A percentile compares a stretch with the other conserved stretches of the same genome.
These are phyloP conservation scores for Pyrenula aspistea DNA, from an alignment of 495 filamentous ascomycete genomes.

Conservation along the genomic window DNA sequence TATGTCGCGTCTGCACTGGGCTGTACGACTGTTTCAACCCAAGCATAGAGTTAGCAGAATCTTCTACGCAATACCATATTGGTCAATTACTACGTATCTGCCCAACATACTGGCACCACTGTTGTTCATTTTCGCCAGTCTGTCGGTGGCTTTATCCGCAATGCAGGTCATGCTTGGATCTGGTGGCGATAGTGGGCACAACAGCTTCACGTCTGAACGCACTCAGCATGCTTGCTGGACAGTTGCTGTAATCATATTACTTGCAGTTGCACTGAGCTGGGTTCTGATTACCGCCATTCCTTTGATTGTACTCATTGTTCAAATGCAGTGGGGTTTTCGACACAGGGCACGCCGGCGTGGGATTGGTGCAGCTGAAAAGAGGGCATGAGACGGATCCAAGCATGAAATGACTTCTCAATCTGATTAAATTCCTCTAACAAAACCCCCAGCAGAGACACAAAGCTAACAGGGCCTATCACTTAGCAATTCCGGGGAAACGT, in stretches of 20 bases:
- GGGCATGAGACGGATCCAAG: neutral
- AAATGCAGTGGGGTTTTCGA: neutral
- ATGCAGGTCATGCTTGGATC: neutral
- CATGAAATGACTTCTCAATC: neutral
- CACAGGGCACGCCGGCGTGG: neutral
- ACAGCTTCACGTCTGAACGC: neutral
- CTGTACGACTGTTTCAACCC: neutral
- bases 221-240: neutral
- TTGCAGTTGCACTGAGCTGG: neutral
- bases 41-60: neutral
- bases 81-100: neutral
- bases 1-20: constrained; percentile 18
- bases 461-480: neutral
- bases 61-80: neutral
- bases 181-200: neutral
- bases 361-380: neutral
- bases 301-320: neutral
- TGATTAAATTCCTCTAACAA: neutral
- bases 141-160: neutral
- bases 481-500: neutral
- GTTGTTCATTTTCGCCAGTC: neutral
- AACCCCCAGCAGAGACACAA: neutral
- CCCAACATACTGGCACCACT: neutral
- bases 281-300: neutral
- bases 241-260: neutral